phyloP scores from a whole-genome alignment of 371 early-diverging fungal species.

The Apophysomyces trapeziformis region DNA sequence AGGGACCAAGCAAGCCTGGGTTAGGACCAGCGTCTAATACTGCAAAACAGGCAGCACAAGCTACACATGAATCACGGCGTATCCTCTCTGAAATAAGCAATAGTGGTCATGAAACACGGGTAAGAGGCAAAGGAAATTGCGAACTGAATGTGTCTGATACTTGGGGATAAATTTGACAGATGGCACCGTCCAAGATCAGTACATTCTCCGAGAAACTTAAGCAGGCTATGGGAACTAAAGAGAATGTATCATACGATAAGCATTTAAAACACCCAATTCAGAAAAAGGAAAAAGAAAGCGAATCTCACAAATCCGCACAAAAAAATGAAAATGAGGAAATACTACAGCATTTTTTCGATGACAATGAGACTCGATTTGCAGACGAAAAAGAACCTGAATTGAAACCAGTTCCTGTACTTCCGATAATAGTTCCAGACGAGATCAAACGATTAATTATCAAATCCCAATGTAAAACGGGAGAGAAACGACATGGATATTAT shows the following conservation, averaged over 20 bases:
- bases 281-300: conserved; percentile 4
- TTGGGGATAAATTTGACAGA: neutral
- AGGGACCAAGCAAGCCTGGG: neutral
- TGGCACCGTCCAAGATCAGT: neutral
- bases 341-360: conserved; percentile 28
- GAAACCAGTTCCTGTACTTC: conserved; percentile 35
- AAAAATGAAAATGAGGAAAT: conserved; percentile 15
- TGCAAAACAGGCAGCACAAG: neutral
- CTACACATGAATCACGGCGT: conserved; percentile 12
- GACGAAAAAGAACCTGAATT: conserved; percentile 18
- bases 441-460: conserved; percentile 15
- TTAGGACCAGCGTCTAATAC: neutral
- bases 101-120: conserved; percentile 14
- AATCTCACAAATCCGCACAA: neutral
- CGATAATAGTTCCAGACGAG: conserved; percentile 34
- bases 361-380: conserved; percentile 31
- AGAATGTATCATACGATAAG: neutral
- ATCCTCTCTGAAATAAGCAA: conserved; percentile 26
- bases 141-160: neutral
- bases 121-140: conserved; percentile 3
- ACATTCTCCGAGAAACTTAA: neutral
- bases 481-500: neutral
- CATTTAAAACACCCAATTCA: conserved; percentile 1
- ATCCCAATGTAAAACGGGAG: conserved; percentile 7
- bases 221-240: neutral